A percentile compares a stretch with the other conserved stretches of the same genome.
These are phyloP conservation scores for Talaromyces nanjingensis DNA, from an alignment of 495 filamentous ascomycete species.

Conservation along the genomic window DNA sequence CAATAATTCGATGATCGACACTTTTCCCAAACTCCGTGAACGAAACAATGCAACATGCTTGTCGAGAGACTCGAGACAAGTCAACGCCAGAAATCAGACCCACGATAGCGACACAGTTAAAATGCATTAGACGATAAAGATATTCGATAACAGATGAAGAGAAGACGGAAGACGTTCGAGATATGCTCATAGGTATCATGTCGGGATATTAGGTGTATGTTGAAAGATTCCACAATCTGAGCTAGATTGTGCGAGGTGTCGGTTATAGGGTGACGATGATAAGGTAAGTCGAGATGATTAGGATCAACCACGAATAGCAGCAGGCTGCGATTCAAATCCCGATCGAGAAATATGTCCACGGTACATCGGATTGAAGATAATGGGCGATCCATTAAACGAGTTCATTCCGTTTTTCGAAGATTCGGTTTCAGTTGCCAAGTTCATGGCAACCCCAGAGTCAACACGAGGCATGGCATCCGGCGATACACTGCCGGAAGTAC, in stretches of 20 bases:
- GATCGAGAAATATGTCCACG: not conserved
- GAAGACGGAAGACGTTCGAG: not conserved
- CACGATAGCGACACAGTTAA: slow-evolving; percentile 1
- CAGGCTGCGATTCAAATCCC: slow-evolving; percentile 4
- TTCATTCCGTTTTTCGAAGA: not conserved
- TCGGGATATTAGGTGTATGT: not conserved
- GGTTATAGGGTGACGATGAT: no score
- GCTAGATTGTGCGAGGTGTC: not conserved
- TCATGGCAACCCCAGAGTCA: slow-evolving; percentile 8
- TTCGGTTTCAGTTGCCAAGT: not conserved
- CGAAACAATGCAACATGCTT: slow-evolving; percentile 2
- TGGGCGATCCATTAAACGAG: slow-evolving; percentile 4
- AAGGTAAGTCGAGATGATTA: not conserved
- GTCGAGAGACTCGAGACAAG: slow-evolving; percentile 1
- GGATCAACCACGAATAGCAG: slow-evolving; percentile 3
- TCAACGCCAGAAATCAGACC: not conserved
- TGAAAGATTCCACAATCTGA: not conserved
- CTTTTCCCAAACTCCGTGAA: slow-evolving; percentile 2
- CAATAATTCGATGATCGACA: not conserved
- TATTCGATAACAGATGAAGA: slow-evolving; percentile 2
- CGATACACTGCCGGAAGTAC: not conserved
- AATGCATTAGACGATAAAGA: slow-evolving; percentile 9
- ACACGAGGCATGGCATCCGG: slow-evolving; percentile 1
- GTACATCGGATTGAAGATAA: slow-evolving; percentile 5
- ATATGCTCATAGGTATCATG: slow-evolving; percentile 5